Evolutionary conservation across 345 rosid genomes (phyloP).

Genomic region (Eucalyptus albens): DNA sequence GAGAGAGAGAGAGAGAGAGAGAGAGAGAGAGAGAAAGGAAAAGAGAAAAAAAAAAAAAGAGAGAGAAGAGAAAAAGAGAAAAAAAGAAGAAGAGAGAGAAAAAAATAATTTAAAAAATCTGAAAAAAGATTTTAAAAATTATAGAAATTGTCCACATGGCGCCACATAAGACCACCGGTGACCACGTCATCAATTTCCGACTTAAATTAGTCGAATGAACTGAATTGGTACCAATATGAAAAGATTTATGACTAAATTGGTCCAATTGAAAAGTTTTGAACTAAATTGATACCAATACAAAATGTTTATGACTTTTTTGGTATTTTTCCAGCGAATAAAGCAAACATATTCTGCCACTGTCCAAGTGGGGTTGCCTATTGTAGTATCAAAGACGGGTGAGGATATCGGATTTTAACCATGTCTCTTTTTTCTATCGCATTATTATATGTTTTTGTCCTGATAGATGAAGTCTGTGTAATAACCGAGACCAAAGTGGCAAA

Average conservation of each 20-base stretch:
- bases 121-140: too few species aligned
- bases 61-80: too few species aligned
- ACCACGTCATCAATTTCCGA: fast-evolving
- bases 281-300: fast-evolving
- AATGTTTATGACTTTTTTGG: too few species aligned
- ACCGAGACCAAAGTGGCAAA: not conserved
- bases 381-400: not conserved
- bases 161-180: fast-evolving
- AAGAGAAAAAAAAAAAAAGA: fast-evolving
- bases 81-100: fast-evolving
- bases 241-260: too few species aligned
- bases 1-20: too few species aligned
- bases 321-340: not conserved
- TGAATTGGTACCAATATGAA: too few species aligned
- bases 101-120: too few species aligned
- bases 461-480: not conserved
- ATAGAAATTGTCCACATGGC: too few species aligned
- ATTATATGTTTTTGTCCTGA: not conserved
- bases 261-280: fast-evolving
- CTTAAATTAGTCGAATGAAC: fast-evolving
- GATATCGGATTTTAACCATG: not conserved
- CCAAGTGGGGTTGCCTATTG: not conserved
- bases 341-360: not conserved
- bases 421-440: not conserved
- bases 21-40: too few species aligned